Conservation (phyloP, 305 asterid genomes). For the Fraxinus dipetala region DNA sequence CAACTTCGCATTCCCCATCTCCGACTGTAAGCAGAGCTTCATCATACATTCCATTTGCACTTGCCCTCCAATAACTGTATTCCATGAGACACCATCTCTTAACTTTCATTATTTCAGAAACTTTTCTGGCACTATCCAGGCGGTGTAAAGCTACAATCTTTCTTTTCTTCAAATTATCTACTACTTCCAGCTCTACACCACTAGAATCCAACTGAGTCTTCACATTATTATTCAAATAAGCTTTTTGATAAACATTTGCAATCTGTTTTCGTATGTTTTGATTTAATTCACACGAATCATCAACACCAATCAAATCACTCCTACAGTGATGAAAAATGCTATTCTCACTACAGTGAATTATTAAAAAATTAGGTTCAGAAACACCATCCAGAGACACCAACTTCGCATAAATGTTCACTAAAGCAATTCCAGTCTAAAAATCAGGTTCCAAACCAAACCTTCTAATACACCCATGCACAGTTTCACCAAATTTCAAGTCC, state of each 20-base stretch:
- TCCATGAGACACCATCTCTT: constrained; percentile 88
- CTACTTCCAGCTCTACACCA: constrained; percentile 10
- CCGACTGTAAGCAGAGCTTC: constrained; percentile 60
- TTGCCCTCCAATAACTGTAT: constrained; percentile 67
- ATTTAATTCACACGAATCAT: background rate
- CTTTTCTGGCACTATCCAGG: constrained; percentile 52
- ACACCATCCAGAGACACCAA: constrained; percentile 48
- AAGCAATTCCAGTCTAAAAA: constrained; percentile 75
- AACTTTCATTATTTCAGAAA: constrained; percentile 66
- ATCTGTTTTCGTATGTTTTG: background rate
- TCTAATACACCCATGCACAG: constrained; percentile 66
- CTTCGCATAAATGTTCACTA: constrained; percentile 81
- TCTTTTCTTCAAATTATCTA: constrained; percentile 17
- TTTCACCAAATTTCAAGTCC: constrained; percentile 64
- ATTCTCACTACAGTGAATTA: background rate
- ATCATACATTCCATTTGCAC: constrained; percentile 46
- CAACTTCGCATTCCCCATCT: constrained; percentile 55
- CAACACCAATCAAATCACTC: constrained; percentile 3
- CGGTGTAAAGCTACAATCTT: constrained; percentile 28
- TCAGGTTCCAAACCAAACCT: constrained; percentile 65
- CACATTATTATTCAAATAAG: constrained; percentile 7
- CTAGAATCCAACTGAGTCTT: constrained; percentile 18
- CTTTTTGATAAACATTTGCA: constrained; percentile 11
- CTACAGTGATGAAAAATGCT: background rate
- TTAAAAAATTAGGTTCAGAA: constrained; percentile 26